Conservation (phyloP, 768 basidiomycete species). For the Xerocomus brunneocitrinus region DNA sequence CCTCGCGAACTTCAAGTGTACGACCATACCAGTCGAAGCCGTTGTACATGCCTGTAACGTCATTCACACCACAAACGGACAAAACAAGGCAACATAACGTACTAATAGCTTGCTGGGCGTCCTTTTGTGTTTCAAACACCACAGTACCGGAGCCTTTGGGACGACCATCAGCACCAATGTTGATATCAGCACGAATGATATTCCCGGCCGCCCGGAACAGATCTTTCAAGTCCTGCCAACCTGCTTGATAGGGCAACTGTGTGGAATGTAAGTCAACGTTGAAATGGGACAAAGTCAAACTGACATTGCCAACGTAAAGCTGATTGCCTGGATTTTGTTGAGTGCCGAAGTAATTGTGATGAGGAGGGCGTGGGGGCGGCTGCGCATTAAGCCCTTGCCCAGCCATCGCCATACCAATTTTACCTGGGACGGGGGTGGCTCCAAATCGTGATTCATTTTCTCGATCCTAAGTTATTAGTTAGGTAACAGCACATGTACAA, state of each 20-base stretch:
- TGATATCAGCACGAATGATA: conserved; percentile 94
- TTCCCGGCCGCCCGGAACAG: conserved; percentile 93
- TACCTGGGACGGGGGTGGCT: conserved; percentile 90
- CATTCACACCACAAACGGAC: not conserved
- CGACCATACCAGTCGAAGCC: conserved; percentile 98
- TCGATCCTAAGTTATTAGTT: conserved; percentile 63
- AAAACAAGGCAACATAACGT: conserved; percentile 28
- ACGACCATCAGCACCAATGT: conserved; percentile 85
- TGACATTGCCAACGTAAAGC: conserved; percentile 87
- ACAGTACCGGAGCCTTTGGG: conserved; percentile 98
- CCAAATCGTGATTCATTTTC: conserved; percentile 96
- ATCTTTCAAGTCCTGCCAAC: conserved; percentile 98
- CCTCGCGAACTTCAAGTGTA: conserved; percentile 93
- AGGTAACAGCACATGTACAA: not conserved
- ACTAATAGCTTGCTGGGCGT: conserved; percentile 92
- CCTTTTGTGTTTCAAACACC: conserved; percentile 86
- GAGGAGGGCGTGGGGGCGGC: conserved; percentile 79
- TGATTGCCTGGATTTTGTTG: conserved; percentile 74
- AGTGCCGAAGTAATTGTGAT: conserved; percentile 67
- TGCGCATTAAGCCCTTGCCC: conserved; percentile 79
- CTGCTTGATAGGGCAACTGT: conserved; percentile 93
- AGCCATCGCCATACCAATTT: conserved; percentile 94
- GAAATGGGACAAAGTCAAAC: conserved; percentile 16
- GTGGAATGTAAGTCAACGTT: conserved; percentile 3
- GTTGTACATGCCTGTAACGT: conserved; percentile 79